These are phyloP conservation scores for Paraurostyla sp. DNA, from an alignment of 73 alveolate species.

Conservation along the genomic window DNA sequence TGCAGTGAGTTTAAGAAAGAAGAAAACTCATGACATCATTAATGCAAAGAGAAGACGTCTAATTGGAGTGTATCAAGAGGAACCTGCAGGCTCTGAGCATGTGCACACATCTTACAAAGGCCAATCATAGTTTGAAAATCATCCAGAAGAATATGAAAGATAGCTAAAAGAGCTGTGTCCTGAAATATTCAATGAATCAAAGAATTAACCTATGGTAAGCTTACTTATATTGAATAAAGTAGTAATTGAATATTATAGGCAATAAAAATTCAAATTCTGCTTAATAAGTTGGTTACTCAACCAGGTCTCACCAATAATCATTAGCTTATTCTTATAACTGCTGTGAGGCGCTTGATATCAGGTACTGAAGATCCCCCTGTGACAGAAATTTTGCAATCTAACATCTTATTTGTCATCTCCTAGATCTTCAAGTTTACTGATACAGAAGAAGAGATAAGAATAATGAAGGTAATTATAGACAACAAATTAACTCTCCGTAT, in stretches of 20 bases:
- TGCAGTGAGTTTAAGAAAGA: constrained; percentile 48
- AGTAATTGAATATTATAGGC: too few relatives aligned
- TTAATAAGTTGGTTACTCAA: background rate
- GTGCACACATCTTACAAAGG: constrained; percentile 4
- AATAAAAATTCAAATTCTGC: background rate
- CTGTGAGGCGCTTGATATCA: constrained; percentile 12
- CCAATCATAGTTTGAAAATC: background rate
- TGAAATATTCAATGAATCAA: constrained; percentile 1
- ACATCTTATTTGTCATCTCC: background rate
- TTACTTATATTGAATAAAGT: background rate
- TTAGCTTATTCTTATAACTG: background rate
- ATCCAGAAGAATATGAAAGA: background rate
- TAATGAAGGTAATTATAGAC: constrained; percentile 1
- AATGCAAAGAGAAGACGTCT: constrained; percentile 26
- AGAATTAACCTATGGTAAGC: constrained; percentile 22
- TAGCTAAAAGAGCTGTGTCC: background rate
- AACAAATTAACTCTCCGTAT: background rate
- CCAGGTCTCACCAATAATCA: background rate
- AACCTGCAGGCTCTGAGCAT: background rate
- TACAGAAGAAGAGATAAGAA: constrained; percentile 6
- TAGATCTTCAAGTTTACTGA: constrained; percentile 26
- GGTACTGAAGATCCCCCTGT: constrained; percentile 36
- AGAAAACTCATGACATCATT: constrained; percentile 48
- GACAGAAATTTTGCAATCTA: constrained; percentile 13
- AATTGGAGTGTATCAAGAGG: background rate